A percentile compares a stretch with the other conserved stretches of the same genome.
phyloP scores from a whole-genome alignment of 192 early-diverging fungal species.

The Spinellus fusiger region DNA sequence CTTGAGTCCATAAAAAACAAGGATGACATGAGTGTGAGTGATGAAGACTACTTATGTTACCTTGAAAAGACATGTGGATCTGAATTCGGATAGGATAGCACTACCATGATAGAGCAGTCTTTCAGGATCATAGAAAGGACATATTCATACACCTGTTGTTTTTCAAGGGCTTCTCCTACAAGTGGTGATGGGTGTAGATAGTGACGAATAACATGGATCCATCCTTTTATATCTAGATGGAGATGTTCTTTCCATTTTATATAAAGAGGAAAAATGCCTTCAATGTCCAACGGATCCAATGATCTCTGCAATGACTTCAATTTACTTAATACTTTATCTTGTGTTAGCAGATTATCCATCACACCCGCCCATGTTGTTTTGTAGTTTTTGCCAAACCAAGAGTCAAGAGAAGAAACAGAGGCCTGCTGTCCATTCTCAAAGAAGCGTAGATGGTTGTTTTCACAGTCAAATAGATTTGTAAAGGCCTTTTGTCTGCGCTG shows the following conservation, averaged over 20 bases:
- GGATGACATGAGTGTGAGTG: background rate
- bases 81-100: background rate
- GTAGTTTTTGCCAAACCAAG: background rate
- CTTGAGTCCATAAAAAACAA: too few relatives aligned
- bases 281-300: conserved; percentile 48
- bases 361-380: conserved; percentile 13
- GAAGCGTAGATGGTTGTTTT: conserved; percentile 40
- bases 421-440: conserved; percentile 34
- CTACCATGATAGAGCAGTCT: conserved; percentile 30
- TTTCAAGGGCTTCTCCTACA: too few relatives aligned
- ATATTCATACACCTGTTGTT: conserved; percentile 27
- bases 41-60: background rate
- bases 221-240: conserved; percentile 15
- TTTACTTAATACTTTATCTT: conserved; percentile 34
- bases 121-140: conserved; percentile 32
- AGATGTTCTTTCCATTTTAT: background rate
- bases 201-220: conserved; percentile 18
- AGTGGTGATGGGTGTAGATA: background rate
- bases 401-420: too few relatives aligned
- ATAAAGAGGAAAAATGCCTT: conserved; percentile 28
- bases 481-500: conserved; percentile 35
- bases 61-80: background rate
- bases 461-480: conserved; percentile 13
- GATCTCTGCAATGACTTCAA: conserved; percentile 35
- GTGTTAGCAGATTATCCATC: conserved; percentile 29